A percentile compares a stretch with the other conserved stretches of the same genome.
Conservation (phyloP, 129 eudicot species). For the Helianthus tuberosus region DNA sequence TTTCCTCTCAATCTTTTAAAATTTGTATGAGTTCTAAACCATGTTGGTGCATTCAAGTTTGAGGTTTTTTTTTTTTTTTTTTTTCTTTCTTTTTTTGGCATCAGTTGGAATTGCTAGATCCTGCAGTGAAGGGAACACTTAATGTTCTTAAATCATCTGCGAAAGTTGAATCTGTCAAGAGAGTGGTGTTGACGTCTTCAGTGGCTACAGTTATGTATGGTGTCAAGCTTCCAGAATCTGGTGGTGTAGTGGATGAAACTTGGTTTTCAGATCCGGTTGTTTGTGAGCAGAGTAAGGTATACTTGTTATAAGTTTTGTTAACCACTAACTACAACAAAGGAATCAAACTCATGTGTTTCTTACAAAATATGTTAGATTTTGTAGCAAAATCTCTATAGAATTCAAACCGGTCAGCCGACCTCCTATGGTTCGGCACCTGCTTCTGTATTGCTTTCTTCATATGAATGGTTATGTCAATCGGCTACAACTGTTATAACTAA, state of each 20-base stretch:
- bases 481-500: neutral
- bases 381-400: too few relatives aligned
- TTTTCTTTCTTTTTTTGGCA: slow-evolving; percentile 11
- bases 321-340: too few relatives aligned
- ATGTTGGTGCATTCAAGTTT: too few relatives aligned
- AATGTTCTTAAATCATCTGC: slow-evolving; percentile 55
- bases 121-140: slow-evolving; percentile 63
- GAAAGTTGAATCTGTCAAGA: slow-evolving; percentile 42
- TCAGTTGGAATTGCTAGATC: slow-evolving; percentile 49
- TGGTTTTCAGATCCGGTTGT: slow-evolving; percentile 47
- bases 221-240: slow-evolving; percentile 16
- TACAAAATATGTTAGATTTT: too few relatives aligned
- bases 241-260: slow-evolving; percentile 48
- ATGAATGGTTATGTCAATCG: neutral
- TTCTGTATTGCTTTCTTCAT: neutral
- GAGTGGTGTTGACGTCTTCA: slow-evolving; percentile 61
- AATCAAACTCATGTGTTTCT: too few relatives aligned
- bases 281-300: slow-evolving; percentile 49
- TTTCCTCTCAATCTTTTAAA: neutral
- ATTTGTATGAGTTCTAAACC: neutral
- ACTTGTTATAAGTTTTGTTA: too few relatives aligned
- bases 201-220: slow-evolving; percentile 39
- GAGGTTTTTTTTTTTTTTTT: neutral
- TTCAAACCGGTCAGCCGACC: too few relatives aligned
- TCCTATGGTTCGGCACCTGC: neutral